Base-by-base conservation (phyloP, 139 green algal genomes). In the Closterium sp. region DNA sequence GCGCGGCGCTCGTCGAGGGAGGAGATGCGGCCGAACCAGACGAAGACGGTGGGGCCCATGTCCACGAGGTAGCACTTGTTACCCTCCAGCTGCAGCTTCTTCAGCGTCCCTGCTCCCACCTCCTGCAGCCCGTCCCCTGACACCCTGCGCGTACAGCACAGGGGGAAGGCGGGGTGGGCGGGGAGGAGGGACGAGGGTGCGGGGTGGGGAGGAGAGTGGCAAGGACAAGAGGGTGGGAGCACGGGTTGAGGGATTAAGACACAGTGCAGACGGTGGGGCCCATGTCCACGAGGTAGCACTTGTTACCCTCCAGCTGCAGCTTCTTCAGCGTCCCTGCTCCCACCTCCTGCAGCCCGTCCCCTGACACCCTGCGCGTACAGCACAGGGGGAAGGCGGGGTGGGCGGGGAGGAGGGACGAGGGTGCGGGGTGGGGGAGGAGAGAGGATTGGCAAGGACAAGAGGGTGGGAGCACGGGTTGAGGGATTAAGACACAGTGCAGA, bases 1-100 rank as follows among this genome's bases (percentile, higher is more conserved):
- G 85, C 38, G 31, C 32, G 29, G 31, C 92, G 62, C 29, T 94
- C 89, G 27, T 94, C 92, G 19, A 91, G 32, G 32, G 89, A 73
- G 31, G 89, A 94, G 13, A 91, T 70, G 34, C 84, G 73, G 50
- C 92, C 92, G 11, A 87, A 79, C 92, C 92, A 94, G 27, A 94
- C 92, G 45, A 88, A 93, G 28, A 94, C 34, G n/a, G 93, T 90
- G 34, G 27, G 21, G 38, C 92, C 92, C 50, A n/a, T 79, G 88
- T 94, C 92, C 19, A 94, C 31, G 1, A 94, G 19, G 70, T 93
- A 94, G 89, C 89, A 94, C 32, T 94, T 91, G 38, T 84, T 90
- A 22, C 28, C 70, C n/a, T 94, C 89, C 31, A 94, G 89, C 92
- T 87, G 45, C 84, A 32, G 31, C 88, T 93, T 94, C 34, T 93